Conservation (phyloP, 345 rosid genomes). For the Brassica rapa region DNA sequence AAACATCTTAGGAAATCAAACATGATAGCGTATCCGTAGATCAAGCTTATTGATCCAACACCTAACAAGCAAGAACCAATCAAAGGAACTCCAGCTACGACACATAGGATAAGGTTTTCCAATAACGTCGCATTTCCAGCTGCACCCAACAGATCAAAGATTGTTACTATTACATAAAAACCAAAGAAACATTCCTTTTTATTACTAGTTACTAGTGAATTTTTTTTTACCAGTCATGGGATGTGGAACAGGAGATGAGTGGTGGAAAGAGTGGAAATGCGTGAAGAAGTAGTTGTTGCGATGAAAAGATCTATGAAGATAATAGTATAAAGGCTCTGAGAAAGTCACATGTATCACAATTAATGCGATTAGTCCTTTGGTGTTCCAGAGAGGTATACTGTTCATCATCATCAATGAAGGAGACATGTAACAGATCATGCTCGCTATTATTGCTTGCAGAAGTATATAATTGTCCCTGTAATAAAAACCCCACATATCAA, state of each 20-base stretch:
- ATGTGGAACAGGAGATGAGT: slow-evolving; percentile 75
- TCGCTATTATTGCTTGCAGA: slow-evolving; percentile 73
- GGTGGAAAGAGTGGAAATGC: slow-evolving; percentile 79
- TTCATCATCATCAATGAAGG: slow-evolving; percentile 51
- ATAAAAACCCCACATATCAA: slow-evolving; percentile 13
- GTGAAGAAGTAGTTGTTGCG: slow-evolving; percentile 50
- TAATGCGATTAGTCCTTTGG: slow-evolving; percentile 61
- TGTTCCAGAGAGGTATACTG: slow-evolving; percentile 65
- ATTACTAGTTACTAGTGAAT: not conserved
- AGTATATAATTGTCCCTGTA: slow-evolving; percentile 90
- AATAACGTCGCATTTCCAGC: slow-evolving; percentile 69
- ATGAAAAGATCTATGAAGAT: slow-evolving; percentile 65
- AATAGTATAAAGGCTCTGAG: slow-evolving; percentile 88
- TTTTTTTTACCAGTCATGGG: slow-evolving; percentile 64
- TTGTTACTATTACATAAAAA: not conserved
- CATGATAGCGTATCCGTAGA: slow-evolving; percentile 57
- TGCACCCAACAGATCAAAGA: slow-evolving; percentile 38
- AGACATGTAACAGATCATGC: slow-evolving; percentile 52
- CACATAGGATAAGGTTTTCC: slow-evolving; percentile 61
- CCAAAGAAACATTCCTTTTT: not conserved
- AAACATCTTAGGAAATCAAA: slow-evolving; percentile 84
- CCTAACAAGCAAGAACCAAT: slow-evolving; percentile 65
- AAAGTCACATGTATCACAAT: slow-evolving; percentile 67
- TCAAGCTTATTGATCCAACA: slow-evolving; percentile 57
- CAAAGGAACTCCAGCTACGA: slow-evolving; percentile 67